Conservation (phyloP, 768 basidiomycete species). For the Hericium rajendrae region DNA sequence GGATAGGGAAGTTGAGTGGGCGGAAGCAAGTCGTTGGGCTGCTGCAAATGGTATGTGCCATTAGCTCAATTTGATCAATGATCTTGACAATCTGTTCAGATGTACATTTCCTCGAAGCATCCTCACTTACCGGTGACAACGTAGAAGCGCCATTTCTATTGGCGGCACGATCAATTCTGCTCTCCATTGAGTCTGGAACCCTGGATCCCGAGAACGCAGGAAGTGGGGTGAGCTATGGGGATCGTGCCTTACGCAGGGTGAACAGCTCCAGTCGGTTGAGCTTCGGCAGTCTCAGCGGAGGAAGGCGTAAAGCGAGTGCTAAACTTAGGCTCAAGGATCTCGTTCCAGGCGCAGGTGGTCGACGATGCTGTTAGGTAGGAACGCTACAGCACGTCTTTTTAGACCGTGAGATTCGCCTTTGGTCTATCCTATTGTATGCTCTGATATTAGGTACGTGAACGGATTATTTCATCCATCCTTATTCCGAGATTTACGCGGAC, state of each 20-base stretch:
- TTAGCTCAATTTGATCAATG: background rate
- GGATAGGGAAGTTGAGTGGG: constrained; percentile 90
- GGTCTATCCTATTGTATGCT: background rate
- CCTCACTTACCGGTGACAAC: constrained; percentile 87
- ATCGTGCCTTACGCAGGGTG: constrained; percentile 83
- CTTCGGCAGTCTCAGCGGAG: constrained; percentile 72
- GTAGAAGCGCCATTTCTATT: constrained; percentile 88
- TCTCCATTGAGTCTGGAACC: constrained; percentile 82
- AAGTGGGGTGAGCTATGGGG: constrained; percentile 94
- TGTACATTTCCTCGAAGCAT: constrained; percentile 88
- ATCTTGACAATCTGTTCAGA: constrained; percentile 34
- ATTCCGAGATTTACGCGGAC: no score
- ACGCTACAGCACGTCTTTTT: background rate
- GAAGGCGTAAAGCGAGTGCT: constrained; percentile 46
- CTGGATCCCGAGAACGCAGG: constrained; percentile 92
- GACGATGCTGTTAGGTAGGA: constrained; percentile 50
- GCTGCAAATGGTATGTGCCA: constrained; percentile 73
- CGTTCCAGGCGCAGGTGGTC: constrained; percentile 40
- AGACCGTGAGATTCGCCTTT: background rate
- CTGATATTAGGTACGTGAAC: no score
- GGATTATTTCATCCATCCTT: no score
- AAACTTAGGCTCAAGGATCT: constrained; percentile 53
- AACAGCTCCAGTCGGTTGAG: constrained; percentile 85
- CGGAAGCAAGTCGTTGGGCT: constrained; percentile 92
- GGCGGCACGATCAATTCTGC: constrained; percentile 78